phyloP scores from a whole-genome alignment of 805 yeast species.

The Nakazawaea laoshanensis region DNA sequence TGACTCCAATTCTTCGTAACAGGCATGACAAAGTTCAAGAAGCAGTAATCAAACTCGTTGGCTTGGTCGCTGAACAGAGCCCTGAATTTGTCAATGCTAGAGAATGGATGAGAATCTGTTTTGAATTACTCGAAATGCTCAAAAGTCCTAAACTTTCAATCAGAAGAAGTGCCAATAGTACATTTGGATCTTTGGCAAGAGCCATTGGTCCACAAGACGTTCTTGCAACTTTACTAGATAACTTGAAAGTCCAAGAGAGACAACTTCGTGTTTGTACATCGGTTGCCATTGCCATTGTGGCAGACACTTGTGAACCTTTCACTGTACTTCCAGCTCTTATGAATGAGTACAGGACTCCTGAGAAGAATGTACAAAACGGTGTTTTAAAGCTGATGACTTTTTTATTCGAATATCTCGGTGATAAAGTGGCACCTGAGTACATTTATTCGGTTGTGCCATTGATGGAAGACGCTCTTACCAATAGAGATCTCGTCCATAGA shows the following conservation, averaged over 20 bases:
- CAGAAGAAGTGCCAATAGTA: constrained; percentile 76
- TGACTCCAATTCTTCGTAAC: constrained; percentile 87
- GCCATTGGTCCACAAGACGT: constrained; percentile 97
- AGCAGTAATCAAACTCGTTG: constrained; percentile 68
- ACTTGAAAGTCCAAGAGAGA: constrained; percentile 87
- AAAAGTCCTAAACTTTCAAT: constrained; percentile 73
- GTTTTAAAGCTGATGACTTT: constrained; percentile 85
- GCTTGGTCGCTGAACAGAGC: constrained; percentile 70
- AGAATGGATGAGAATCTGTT: constrained; percentile 97
- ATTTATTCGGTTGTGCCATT: constrained; percentile 73
- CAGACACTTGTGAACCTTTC: constrained; percentile 87
- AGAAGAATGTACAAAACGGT: constrained; percentile 91
- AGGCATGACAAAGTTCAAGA: constrained; percentile 89
- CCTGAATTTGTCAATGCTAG: constrained; percentile 80
- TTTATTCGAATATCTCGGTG: constrained; percentile 86
- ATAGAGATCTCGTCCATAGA: constrained; percentile 85
- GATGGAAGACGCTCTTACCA: constrained; percentile 82
- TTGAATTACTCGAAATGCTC: constrained; percentile 81
- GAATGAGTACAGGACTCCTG: constrained; percentile 93
- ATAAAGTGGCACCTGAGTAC: constrained; percentile 63
- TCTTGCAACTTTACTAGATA: constrained; percentile 71
- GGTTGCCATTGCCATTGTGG: constrained; percentile 95
- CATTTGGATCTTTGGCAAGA: constrained; percentile 85
- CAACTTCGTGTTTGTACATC: constrained; percentile 96
- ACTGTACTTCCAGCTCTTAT: constrained; percentile 89